phyloP scores from a whole-genome alignment of 768 basidiomycete species.

The Psilocybe azurescens region DNA sequence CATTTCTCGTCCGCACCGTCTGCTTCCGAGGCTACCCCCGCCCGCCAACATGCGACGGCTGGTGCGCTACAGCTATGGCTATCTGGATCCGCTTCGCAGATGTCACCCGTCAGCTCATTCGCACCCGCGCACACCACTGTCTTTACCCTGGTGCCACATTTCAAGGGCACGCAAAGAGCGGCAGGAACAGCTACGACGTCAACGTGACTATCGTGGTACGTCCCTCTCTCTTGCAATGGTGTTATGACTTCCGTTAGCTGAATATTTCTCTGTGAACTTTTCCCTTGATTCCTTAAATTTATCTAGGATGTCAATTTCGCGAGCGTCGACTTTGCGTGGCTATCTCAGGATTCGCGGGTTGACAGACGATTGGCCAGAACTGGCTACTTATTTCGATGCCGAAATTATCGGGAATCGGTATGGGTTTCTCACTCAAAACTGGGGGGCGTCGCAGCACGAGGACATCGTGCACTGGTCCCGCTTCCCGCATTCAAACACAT shows the following conservation, averaged over 20 bases:
- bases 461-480: conserved; percentile 95
- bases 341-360: conserved; percentile 94
- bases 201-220: conserved; percentile 90
- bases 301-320: conserved; percentile 86
- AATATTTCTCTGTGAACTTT: too few relatives aligned
- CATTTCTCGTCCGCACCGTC: too few relatives aligned
- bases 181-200: conserved; percentile 93
- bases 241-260: not conserved
- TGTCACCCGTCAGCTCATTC: conserved; percentile 78
- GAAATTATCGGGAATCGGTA: conserved; percentile 92
- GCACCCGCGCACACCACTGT: conserved; percentile 75
- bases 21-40: too few relatives aligned
- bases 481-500: conserved; percentile 90
- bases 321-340: conserved; percentile 84
- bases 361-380: conserved; percentile 93
- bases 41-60: too few relatives aligned
- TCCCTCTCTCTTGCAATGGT: conserved; percentile 25
- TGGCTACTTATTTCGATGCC: conserved; percentile 96
- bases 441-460: conserved; percentile 90
- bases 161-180: conserved; percentile 91
- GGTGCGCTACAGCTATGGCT: too few relatives aligned
- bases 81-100: conserved; percentile 66
- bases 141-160: conserved; percentile 90
- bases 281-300: not conserved
- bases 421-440: conserved; percentile 89